Evolutionary conservation across 2,329 filamentous ascomycete species (phyloP), one percentile per base, ranked within the genome.

Genomic region (Colletotrichum scovillei): DNA sequence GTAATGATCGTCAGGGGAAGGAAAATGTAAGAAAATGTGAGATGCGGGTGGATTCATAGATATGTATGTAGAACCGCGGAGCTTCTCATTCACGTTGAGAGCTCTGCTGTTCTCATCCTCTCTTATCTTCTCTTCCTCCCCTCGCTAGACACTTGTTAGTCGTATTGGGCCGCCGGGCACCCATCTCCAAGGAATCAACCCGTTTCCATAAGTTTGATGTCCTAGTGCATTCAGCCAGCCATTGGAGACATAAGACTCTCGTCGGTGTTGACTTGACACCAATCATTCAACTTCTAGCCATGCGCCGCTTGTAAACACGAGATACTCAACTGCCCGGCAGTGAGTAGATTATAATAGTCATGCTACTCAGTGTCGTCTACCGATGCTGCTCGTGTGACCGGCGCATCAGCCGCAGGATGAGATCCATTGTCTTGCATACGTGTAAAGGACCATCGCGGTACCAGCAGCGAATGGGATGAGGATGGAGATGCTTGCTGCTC

Each of bases 1-100:
- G 38, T 28, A 26, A 22, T 38, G 70, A 70, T 73, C 67, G 30
- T 52, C 19, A 53, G 46, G 60, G 69, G 46, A 7, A n/a, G 24
- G 1, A 52, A 52, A 24, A 11, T 35, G 35, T 8, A 19, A n/a
- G 12, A 4, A 46, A 14, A n/a, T 16, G 24, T 19, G 5, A 22
- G 22, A 42, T 38, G 7, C 24, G 16, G 12, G 11, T 58, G 8
- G 64, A 16, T 8, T 55, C 2, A 14, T 72, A 69, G 49, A 63
- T 46, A 49, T 26, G 6, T 46, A 49, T 26, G 6, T 19, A 19
- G 19, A n/a, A 8, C 7, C 16, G 12, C n/a, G n/a, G 26, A 35
- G 30, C 16, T 6, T 4, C 2, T 46, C 7, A 11, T 2, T 30
- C 30, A 30, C 30, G 30, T 1, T 3, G 6, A 30, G 8, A 2